Evolutionary conservation across 2,329 filamentous ascomycete species (phyloP), one percentile per base, ranked within the genome.

Genomic region (Byssoonygena ceratinophila): DNA sequence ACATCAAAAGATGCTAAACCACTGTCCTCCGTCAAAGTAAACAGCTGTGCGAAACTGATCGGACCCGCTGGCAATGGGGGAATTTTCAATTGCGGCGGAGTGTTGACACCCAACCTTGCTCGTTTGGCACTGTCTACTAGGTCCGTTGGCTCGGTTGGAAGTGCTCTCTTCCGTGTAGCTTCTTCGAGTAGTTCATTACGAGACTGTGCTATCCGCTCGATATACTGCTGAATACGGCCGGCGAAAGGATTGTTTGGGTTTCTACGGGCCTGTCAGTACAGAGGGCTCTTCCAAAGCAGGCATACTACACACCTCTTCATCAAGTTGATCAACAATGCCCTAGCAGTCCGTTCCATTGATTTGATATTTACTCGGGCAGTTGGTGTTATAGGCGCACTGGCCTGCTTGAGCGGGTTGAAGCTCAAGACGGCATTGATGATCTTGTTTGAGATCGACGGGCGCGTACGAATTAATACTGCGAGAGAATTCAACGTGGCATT

Each of bases 291-390:
- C 31, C 40, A 52, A 22, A 32, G 43, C 41, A 49, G 36, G 45
- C 23, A 34, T 25, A 23, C 31, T 46, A 57, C 74, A 59, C 75
- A 87, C 84, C 82, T 79, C 71, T 91, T 91, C 59, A 85, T 75
- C 50, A 95, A 74, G 68, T 96, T 90, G 50, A 90, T 78, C 36
- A 97, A 76, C 44, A 98, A 73, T 59, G 89, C 82, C 61, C 89
- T 81, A 2, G 86, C 86, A 22, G 92, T 98, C 65, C 94, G 88
- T 68, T 96, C 91, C 82, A 98, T 92, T 4, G 91, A 97, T 68
- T 84, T 88, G 56, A 94, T 78, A 61, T 91, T 81, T 55, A 98
- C 84, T 60, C 85, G 88, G 46, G 80, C 79, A 64, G 83, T 87
- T 2, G 87, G 79, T 0, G 85, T 91, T 74, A 94, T 79, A 2